Percentiles rank a stretch among this genome's conserved stretches.
These are phyloP conservation scores for Myotisia sp. DNA, from an alignment of 2,329 filamentous ascomycete genomes.

Conservation along the genomic window DNA sequence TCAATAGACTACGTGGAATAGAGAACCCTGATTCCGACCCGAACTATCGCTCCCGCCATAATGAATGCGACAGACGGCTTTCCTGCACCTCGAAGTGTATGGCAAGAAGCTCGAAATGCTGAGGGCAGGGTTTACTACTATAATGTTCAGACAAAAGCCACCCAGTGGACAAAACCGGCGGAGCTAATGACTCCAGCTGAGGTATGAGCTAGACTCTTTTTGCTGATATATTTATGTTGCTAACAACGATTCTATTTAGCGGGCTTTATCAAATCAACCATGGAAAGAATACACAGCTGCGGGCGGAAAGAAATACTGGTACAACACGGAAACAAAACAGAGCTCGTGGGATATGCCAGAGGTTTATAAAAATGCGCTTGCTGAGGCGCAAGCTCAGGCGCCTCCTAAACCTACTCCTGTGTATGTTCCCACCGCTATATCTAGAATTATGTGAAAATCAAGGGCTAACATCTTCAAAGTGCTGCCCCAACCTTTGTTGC, in stretches of 20 bases:
- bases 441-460: neutral
- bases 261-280: constrained; percentile 64
- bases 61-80: constrained; percentile 3
- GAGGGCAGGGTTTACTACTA: constrained; percentile 87
- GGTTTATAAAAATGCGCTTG: constrained; percentile 59
- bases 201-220: constrained; percentile 35
- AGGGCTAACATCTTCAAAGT: constrained; percentile 5
- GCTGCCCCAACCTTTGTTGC: constrained; percentile 45
- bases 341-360: constrained; percentile 94
- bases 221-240: constrained; percentile 10
- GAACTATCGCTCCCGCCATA: too few relatives aligned
- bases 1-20: too few relatives aligned
- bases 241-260: constrained; percentile 37
- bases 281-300: constrained; percentile 89
- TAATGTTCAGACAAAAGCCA: constrained; percentile 70
- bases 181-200: constrained; percentile 75
- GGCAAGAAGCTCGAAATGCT: constrained; percentile 67
- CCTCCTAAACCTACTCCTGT: constrained; percentile 32
- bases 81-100: constrained; percentile 40
- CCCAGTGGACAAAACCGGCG: constrained; percentile 87
- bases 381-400: constrained; percentile 38
- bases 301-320: constrained; percentile 86
- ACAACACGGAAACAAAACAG: constrained; percentile 78
- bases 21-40: too few relatives aligned
- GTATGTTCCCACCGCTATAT: constrained; percentile 24